Evolutionary conservation across 305 asterid genomes (phyloP).

Genomic region (Striga hermonthica): DNA sequence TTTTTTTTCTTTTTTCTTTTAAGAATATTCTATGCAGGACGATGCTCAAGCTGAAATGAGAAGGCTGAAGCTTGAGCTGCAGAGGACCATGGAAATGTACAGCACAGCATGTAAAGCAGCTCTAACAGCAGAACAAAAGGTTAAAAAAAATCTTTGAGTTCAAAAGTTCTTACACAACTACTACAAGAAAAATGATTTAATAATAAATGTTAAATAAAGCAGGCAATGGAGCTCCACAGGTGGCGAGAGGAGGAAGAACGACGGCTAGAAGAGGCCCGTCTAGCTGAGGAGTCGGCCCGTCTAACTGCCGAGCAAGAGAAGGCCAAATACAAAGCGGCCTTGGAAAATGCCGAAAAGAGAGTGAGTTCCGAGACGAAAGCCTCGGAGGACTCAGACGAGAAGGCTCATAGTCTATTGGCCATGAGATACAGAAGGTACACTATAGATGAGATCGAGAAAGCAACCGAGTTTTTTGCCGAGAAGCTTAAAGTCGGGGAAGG

Average conservation of each 20-base stretch:
- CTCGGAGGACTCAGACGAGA: slow-evolving; percentile 36
- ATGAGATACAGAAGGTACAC: slow-evolving; percentile 58
- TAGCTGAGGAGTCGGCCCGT: slow-evolving; percentile 49
- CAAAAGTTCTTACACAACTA: neutral
- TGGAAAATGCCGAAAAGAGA: slow-evolving; percentile 41
- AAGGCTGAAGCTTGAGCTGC: slow-evolving; percentile 72
- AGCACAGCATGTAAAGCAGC: slow-evolving; percentile 88
- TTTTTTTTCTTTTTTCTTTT: neutral
- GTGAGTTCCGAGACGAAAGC: slow-evolving; percentile 41
- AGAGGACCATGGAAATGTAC: slow-evolving; percentile 80
- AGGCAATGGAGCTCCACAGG: slow-evolving; percentile 69
- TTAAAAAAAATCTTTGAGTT: slow-evolving; percentile 26
- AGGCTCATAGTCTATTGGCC: slow-evolving; percentile 20
- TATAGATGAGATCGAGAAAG: slow-evolving; percentile 76
- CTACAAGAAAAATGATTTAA: neutral
- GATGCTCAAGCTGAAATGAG: slow-evolving; percentile 78
- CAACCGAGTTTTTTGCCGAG: slow-evolving; percentile 53
- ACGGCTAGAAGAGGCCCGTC: slow-evolving; percentile 52
- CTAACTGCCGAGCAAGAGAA: slow-evolving; percentile 37
- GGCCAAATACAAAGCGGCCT: slow-evolving; percentile 38
- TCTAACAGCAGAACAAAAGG: slow-evolving; percentile 70
- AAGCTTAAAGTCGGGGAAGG: slow-evolving; percentile 83
- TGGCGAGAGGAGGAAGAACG: slow-evolving; percentile 78
- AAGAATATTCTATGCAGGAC: slow-evolving; percentile 40
- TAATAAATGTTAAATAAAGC: neutral